Base-by-base conservation (phyloP, 1,284 basidiomycete genomes). In the Ceraceosorus guamensis region DNA sequence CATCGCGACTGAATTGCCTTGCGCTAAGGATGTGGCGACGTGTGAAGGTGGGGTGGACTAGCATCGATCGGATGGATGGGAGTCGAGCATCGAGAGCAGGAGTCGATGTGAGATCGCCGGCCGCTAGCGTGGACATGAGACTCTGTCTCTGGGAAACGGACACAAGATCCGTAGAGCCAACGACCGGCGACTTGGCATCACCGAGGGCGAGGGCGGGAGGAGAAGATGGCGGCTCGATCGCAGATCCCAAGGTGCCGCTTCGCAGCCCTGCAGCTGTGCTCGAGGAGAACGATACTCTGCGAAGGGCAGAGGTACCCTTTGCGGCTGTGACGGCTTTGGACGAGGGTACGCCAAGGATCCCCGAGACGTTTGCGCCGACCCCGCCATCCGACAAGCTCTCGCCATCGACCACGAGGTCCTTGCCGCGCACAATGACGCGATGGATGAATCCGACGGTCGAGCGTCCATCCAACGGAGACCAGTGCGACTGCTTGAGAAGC, bases 371-470 rank as follows among this genome's bases (percentile, higher is more conserved):
- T 63, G 85, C 84, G 48, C 91, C 93, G 45, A 81, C 74, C 0
- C 83, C 79, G 54, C 80, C 71, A 58, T 84, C 80, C 48, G 84
- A 84, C 57, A 89, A 79, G 8, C 82, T 72, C 50, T 73, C 80
- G n/a, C 93, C 93, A 70, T 98, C 95, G 14, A 98, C 81, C 80
- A 88, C 91, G 37, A 87, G 83, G 1, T 92, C 96, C 75, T 89
- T 86, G n/a, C 87, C 89, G 68, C 93, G 87, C 59, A 96, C 81
- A 52, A 92, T 84, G 18, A 99, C 92, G 59, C 95, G 84, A 78
- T 97, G 91, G 37, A 97, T 83, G 33, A 84, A 82, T 34, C 91
- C 93, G 6, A 83, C 80, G 24, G 89, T 81, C 1, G 80, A 77
- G 46, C 80, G 82, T 46, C 83, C 82, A 35, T 85, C 83, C 37